phyloP scores from a whole-genome alignment of 2,329 filamentous ascomycete genomes.

The Allantophomopsis lycopodina region DNA sequence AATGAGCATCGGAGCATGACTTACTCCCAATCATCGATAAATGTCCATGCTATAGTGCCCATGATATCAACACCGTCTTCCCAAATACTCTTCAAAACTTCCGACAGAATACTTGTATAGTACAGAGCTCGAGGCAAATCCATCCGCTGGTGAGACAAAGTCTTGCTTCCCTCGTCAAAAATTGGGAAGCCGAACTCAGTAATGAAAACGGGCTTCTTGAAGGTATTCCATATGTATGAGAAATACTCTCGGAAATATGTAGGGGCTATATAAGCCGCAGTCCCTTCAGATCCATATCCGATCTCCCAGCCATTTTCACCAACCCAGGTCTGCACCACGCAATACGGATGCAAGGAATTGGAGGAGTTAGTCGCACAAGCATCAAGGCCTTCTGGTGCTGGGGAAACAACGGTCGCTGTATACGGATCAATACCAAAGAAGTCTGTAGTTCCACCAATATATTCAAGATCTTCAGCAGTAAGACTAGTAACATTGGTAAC shows the following conservation, averaged over 20 bases:
- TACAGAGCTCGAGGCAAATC: slow-evolving; percentile 29
- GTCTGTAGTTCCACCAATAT: slow-evolving; percentile 28
- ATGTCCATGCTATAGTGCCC: no score
- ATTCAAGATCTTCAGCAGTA: slow-evolving; percentile 22
- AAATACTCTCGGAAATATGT: slow-evolving; percentile 40
- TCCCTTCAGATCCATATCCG: slow-evolving; percentile 35
- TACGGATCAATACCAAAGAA: slow-evolving; percentile 26
- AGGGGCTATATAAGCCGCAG: slow-evolving; percentile 44
- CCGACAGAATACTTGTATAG: slow-evolving; percentile 13
- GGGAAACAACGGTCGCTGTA: slow-evolving; percentile 15
- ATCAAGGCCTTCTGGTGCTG: slow-evolving; percentile 18
- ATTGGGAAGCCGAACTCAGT: slow-evolving; percentile 44
- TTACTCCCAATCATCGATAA: no score
- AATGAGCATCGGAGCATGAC: no score
- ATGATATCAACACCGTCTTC: no score
- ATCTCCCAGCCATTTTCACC: slow-evolving; percentile 40
- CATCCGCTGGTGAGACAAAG: slow-evolving; percentile 27
- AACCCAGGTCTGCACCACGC: slow-evolving; percentile 30
- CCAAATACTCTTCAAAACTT: no score
- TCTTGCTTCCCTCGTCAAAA: slow-evolving; percentile 27
- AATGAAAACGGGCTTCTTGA: slow-evolving; percentile 27
- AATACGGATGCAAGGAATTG: slow-evolving; percentile 33
- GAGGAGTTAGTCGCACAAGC: slow-evolving; percentile 25
- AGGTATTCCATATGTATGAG: slow-evolving; percentile 46
- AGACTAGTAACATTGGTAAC: slow-evolving; percentile 23